Percentiles rank a stretch among this genome's conserved stretches.
Evolutionary conservation across 305 asterid species (phyloP).

Genomic region (Rubia occidens): DNA sequence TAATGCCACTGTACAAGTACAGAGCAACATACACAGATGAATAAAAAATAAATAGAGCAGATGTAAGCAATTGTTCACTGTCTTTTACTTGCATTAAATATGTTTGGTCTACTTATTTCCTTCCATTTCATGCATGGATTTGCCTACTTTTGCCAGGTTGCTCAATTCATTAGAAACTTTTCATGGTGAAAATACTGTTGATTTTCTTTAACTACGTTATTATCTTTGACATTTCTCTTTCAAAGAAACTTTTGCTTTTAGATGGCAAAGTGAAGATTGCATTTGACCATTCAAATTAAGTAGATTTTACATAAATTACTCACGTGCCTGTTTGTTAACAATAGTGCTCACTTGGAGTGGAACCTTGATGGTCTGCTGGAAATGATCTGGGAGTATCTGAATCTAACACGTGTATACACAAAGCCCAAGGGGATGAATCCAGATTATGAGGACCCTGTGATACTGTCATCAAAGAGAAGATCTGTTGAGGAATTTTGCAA

Average conservation of each 20-base stretch:
- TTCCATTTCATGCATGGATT: background rate
- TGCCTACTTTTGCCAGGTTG: background rate
- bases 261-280: background rate
- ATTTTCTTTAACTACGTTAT: background rate
- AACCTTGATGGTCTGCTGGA: constrained; percentile 95
- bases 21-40: background rate
- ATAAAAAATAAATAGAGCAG: background rate
- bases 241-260: background rate
- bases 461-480: constrained; percentile 72
- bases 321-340: constrained; percentile 12
- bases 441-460: constrained; percentile 94
- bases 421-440: constrained; percentile 99
- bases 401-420: constrained; percentile 90
- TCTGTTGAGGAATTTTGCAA: constrained; percentile 83
- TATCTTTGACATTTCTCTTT: background rate
- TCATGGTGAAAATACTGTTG: background rate
- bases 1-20: no score
- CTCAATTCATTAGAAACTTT: background rate
- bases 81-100: no score
- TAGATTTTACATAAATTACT: background rate
- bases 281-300: background rate
- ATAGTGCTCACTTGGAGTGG: constrained; percentile 97
- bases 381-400: constrained; percentile 85
- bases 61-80: background rate
- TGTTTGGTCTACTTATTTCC: background rate